Evolutionary conservation across 2,329 filamentous ascomycete genomes (phyloP), one percentile per base, ranked within the genome.

Genomic region (Elsinoe batatas): DNA sequence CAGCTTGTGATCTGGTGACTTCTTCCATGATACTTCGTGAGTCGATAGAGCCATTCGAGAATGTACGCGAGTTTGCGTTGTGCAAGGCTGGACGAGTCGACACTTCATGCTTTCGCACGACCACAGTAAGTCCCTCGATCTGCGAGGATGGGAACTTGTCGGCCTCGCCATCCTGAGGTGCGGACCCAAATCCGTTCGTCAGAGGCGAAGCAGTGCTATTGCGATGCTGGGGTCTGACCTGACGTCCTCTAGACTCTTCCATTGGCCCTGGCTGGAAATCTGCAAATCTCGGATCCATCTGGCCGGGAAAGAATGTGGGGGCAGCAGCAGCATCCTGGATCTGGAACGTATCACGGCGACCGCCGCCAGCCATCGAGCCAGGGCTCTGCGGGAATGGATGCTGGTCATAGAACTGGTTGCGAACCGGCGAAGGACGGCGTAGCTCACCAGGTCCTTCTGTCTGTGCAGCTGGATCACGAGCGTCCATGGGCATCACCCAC

Each of bases 381-480:
- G 62, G 62, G 15, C 63, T 63, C 18, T 65, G 62, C 38, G 65
- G 62, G 59, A 60, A 49, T 58, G 65, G 15, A 61, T 63, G 35
- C 59, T 64, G 47, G 18, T 70, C 67, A 57, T 71, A 70, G 26
- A 64, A 63, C 62, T 36, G 69, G 64, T 15, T 70, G 68, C 6
- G 73, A 67, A 47, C 37, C 5, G 68, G 62, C 43, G 70, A 70
- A 38, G 70, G 73, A 13, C 66, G 67, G 46, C 69, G 71, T 10
- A 74, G 61, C 57, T 72, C 70, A 36, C 72, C 68, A n/a, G 82
- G 80, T 7, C 90, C 90, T 15, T 85, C 79, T 63, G 86, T 87
- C 66, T 85, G 87, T 37, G 87, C 88, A 17, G 81, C 78, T 40
- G 82, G 76, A 62, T 90, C 82, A 59, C 91, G 84, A 59, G 88